These are phyloP conservation scores for Xylaria hypoxylon DNA, from an alignment of 2,329 filamentous ascomycete species.

Conservation along the genomic window DNA sequence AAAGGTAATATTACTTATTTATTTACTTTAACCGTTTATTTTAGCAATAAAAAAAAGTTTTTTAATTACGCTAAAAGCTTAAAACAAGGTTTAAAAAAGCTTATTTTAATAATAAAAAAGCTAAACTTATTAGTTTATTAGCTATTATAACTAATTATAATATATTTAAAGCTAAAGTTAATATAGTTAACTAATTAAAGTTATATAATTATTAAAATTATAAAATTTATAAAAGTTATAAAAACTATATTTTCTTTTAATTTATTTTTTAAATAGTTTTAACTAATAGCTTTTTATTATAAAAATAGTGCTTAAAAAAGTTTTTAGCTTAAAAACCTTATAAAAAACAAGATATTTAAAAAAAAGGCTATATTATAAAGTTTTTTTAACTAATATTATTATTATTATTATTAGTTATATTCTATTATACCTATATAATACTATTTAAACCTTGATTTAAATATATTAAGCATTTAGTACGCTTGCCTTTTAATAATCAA, in stretches of 20 bases:
- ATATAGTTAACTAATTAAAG: slow-evolving; percentile 1
- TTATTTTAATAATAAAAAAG: no score
- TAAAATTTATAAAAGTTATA: neutral
- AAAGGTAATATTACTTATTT: neutral
- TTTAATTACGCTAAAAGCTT: neutral
- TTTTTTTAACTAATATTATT: slow-evolving; percentile 7
- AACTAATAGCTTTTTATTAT: slow-evolving; percentile 2
- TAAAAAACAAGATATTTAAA: neutral
- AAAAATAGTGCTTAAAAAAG: neutral
- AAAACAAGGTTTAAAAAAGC: neutral
- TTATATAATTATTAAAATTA: neutral
- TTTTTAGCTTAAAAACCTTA: neutral
- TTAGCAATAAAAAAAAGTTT: neutral
- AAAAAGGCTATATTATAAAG: neutral
- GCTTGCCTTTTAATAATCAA: no score
- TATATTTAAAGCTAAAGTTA: slow-evolving; percentile 1
- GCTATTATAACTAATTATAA: slow-evolving; percentile 9
- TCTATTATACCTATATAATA: no score
- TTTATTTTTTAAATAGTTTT: slow-evolving; percentile 7
- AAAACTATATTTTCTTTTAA: slow-evolving; percentile 10
- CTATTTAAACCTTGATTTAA: no score
- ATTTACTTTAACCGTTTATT: slow-evolving; percentile 15
- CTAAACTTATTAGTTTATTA: no score
- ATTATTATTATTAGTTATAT: no score
- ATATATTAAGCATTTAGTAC: no score